Evolutionary conservation across 139 green algal genomes (phyloP).

Genomic region (Desmodesmus armatus): DNA sequence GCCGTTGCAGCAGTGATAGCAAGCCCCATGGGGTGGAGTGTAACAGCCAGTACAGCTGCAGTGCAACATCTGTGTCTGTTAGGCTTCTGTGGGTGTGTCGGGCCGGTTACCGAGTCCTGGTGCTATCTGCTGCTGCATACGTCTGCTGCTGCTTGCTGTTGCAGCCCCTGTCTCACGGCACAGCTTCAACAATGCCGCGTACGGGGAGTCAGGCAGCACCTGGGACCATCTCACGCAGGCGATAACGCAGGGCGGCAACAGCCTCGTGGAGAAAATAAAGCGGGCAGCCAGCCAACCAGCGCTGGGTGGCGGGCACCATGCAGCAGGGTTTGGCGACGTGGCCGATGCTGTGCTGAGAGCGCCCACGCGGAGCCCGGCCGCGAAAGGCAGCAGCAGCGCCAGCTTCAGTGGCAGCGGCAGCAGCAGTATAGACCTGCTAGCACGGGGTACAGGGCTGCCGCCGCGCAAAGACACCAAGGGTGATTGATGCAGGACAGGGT

Average conservation of each 20-base stretch:
- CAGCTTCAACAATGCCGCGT: constrained; percentile 3
- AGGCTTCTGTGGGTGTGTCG: not conserved
- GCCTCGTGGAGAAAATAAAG: constrained; percentile 64
- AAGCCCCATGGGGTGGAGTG: no score
- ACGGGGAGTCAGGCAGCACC: constrained; percentile 11
- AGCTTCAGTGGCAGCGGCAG: not conserved
- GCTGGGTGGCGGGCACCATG: constrained; percentile 28
- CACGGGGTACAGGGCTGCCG: constrained; percentile 18
- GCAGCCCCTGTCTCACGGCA: not conserved
- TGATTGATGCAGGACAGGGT: constrained; percentile 10
- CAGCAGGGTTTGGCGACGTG: constrained; percentile 40
- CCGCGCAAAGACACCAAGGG: constrained; percentile 38
- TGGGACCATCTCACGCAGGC: constrained; percentile 18
- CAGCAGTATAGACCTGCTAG: constrained; percentile 33
- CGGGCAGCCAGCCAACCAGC: constrained; percentile 67
- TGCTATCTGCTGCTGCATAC: no score
- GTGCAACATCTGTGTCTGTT: not conserved
- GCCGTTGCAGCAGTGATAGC: no score
- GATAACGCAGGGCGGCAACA: constrained; percentile 40
- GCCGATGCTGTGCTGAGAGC: constrained; percentile 36
- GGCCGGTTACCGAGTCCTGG: no score
- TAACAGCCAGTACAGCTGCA: no score
- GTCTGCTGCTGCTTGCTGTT: no score
- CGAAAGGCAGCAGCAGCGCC: no score
- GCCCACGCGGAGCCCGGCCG: not conserved